phyloP scores from a whole-genome alignment of 2,329 filamentous ascomycete genomes.

The Pseudogymnoascus destructans region DNA sequence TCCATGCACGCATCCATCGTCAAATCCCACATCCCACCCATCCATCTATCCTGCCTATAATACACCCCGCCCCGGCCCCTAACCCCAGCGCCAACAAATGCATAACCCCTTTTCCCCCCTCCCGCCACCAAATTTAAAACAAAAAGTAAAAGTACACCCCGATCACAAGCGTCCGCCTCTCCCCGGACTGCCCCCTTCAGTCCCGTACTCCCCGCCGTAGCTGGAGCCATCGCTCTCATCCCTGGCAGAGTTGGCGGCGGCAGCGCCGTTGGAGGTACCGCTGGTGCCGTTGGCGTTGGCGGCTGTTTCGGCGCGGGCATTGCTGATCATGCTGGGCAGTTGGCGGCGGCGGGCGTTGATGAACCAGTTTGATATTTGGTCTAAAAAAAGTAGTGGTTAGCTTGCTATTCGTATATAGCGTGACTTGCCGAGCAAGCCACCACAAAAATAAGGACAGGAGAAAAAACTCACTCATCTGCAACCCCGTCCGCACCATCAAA shows the following conservation, averaged over 20 bases:
- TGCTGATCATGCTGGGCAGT: constrained; percentile 46
- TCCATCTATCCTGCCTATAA: neutral
- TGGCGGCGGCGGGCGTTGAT: constrained; percentile 62
- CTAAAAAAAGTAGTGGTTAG: constrained; percentile 26
- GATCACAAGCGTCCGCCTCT: neutral
- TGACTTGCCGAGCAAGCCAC: no score
- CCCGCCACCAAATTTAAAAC: neutral
- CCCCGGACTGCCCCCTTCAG: neutral
- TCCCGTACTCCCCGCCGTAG: neutral
- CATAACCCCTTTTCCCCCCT: neutral
- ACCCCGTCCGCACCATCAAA: constrained; percentile 59
- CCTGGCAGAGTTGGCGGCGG: constrained; percentile 17
- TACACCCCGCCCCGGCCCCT: neutral
- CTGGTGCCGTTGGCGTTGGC: constrained; percentile 26
- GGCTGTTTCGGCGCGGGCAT: constrained; percentile 39
- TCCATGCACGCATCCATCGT: no score
- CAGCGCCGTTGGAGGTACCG: constrained; percentile 23
- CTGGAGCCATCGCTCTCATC: constrained; percentile 18
- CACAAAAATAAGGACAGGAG: neutral
- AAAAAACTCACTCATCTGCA: constrained; percentile 61
- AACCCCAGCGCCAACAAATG: neutral
- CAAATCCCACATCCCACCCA: neutral
- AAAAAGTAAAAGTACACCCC: neutral
- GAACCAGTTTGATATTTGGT: constrained; percentile 69
- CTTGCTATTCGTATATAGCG: no score